Evolutionary conservation across 1,139 yeast genomes (phyloP).

Genomic region (Yamadazyma blattariae): DNA sequence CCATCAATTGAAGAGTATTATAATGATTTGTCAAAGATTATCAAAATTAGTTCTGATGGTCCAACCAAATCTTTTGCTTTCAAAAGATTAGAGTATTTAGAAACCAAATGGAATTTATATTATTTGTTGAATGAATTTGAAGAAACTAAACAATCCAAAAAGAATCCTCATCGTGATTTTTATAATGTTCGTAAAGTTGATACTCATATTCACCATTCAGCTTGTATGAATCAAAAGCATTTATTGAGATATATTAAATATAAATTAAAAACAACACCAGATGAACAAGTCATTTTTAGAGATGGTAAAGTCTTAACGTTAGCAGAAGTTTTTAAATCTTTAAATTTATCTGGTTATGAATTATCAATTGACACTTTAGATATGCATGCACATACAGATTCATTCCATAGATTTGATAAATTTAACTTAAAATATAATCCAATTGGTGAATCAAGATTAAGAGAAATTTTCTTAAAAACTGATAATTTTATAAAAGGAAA

Average conservation of each 20-base stretch:
- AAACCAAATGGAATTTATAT: conserved; percentile 95
- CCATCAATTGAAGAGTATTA: conserved; percentile 85
- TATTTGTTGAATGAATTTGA: conserved; percentile 85
- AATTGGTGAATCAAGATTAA: conserved; percentile 92
- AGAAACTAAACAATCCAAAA: conserved; percentile 77
- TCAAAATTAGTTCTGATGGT: conserved; percentile 81
- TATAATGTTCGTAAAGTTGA: conserved; percentile 98
- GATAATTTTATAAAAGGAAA: conserved; percentile 88
- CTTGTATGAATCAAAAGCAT: conserved; percentile 98
- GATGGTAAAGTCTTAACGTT: conserved; percentile 90
- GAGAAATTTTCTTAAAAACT: conserved; percentile 93
- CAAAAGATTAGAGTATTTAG: conserved; percentile 86
- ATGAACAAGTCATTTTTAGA: conserved; percentile 89
- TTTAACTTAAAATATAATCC: conserved; percentile 97
- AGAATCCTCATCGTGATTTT: conserved; percentile 91
- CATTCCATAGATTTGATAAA: conserved; percentile 96
- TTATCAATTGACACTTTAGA: conserved; percentile 93
- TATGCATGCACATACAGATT: conserved; percentile 98
- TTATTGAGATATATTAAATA: conserved; percentile 90
- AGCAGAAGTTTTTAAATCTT: conserved; percentile 82
- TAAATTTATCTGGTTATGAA: conserved; percentile 90
- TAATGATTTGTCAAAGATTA: conserved; percentile 71
- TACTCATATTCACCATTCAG: conserved; percentile 98
- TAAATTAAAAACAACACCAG: conserved; percentile 61
- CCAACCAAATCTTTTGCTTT: conserved; percentile 98